Evolutionary conservation across 768 basidiomycete genomes (phyloP), one percentile per base, ranked within the genome.

Genomic region (Rhizopogon sp.): DNA sequence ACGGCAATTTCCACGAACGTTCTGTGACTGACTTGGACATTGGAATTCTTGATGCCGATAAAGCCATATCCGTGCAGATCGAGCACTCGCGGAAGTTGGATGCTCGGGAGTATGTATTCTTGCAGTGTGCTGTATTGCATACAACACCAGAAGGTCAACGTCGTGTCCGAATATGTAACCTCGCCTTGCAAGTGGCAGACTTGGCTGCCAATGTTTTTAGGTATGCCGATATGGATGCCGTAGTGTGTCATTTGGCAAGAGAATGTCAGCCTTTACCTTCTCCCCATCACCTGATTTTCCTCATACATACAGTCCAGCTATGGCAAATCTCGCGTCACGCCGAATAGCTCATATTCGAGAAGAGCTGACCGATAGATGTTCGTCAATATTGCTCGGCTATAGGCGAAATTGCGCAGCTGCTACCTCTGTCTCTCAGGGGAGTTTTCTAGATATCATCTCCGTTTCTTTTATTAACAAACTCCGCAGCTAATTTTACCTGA

Each of bases 121-220:
- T 98, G 29, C 97, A 99, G 65, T 87, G 84, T 10, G 96, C 97
- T 0, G 77, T 90, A 3, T 74, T 99, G 37, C 93, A 98, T 65
- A 98, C 97, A 3, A 84, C 85, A 1, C 65, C 78, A 1, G 67
- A 73, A 1, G 97, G 97, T 2, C 78, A 90, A 63, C 80, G 97
- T 41, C 77, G 92, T 55, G 94, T 98, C 35, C 76, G 97, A 52
- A 83, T 85, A 29, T 79, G 86, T 65, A 99, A 99, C 62, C 72
- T 98, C n/a, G 88, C 87, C 1, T 67, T 98, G 55, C 85, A 84
- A 44, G 84, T 92, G 1, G 88, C 84, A 2, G 80, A 85, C 39
- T 72, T 98, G 58, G 91, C 93, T n/a, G 91, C 85, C 8, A 94
- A 88, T 66, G 85, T 98, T 10, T 99, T 95, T 74, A 83, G 88